Conservation (phyloP, 805 yeast genomes). For the Cyberlindnera subsufficiens region DNA sequence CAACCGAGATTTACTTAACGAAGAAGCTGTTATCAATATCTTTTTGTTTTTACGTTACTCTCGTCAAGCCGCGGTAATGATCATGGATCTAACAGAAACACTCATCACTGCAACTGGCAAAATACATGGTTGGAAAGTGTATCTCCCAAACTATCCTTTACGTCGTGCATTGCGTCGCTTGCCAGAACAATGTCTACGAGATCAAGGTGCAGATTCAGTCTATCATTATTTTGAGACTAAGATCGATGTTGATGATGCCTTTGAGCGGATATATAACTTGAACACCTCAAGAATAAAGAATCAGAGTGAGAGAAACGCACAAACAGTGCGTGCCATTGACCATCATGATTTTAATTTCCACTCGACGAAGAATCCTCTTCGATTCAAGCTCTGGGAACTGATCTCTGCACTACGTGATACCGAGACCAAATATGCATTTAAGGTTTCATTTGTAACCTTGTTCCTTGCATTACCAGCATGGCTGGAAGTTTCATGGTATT, state of each 20-base stretch:
- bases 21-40: constrained; percentile 31
- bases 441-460: constrained; percentile 29
- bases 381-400: constrained; percentile 35
- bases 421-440: constrained; percentile 39
- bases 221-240: constrained; percentile 37
- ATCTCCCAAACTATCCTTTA: constrained; percentile 34
- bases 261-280: constrained; percentile 36
- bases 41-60: constrained; percentile 36
- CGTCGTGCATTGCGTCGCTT: constrained; percentile 34
- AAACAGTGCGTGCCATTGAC: constrained; percentile 32
- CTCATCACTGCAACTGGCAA: constrained; percentile 4
- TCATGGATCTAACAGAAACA: constrained; percentile 22
- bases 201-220: constrained; percentile 42
- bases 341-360: constrained; percentile 37
- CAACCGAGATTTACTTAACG: constrained; percentile 28
- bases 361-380: constrained; percentile 28
- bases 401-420: constrained; percentile 27
- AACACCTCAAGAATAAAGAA: constrained; percentile 34
- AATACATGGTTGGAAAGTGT: constrained; percentile 27
- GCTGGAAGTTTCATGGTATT: constrained; percentile 31
- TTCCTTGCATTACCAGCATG: constrained; percentile 39
- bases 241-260: constrained; percentile 39
- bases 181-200: constrained; percentile 37
- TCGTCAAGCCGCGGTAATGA: constrained; percentile 33
- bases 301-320: constrained; percentile 1